Percentiles rank a stretch among this genome's conserved stretches.
Conservation (phyloP, 2,329 filamentous ascomycete genomes). For the Neophaeococcomyces mojaviensis region DNA sequence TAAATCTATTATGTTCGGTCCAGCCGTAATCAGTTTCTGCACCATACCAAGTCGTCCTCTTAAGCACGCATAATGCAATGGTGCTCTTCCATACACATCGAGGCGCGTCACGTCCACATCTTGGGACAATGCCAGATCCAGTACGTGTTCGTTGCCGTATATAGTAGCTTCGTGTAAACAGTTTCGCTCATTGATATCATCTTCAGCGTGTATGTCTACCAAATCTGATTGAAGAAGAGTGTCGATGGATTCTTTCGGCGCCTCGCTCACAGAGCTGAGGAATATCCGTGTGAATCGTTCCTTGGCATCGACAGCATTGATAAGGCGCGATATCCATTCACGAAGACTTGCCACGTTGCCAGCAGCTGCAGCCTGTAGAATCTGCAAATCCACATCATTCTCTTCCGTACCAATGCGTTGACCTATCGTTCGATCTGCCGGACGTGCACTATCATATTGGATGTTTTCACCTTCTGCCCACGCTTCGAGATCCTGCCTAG, state of each 20-base stretch:
- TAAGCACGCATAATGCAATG: constrained; percentile 93
- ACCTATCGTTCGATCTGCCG: constrained; percentile 32
- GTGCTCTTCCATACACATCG: constrained; percentile 90
- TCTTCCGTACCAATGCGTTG: constrained; percentile 63
- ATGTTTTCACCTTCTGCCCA: constrained; percentile 97
- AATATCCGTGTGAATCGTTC: constrained; percentile 87
- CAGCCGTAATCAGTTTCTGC: constrained; percentile 60
- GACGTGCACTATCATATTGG: constrained; percentile 57
- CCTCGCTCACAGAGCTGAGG: constrained; percentile 79
- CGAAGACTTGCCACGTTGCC: constrained; percentile 70
- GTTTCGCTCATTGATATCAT: constrained; percentile 96
- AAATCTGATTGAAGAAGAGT: constrained; percentile 71
- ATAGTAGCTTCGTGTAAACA: constrained; percentile 96
- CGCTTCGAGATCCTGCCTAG: constrained; percentile 83
- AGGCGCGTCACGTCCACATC: constrained; percentile 70
- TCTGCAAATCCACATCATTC: constrained; percentile 77
- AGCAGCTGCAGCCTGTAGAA: constrained; percentile 77
- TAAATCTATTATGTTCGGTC: constrained; percentile 69
- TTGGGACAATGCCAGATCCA: constrained; percentile 65
- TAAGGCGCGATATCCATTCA: constrained; percentile 71
- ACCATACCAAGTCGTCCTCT: constrained; percentile 83
- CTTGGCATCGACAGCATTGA: constrained; percentile 51
- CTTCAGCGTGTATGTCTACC: constrained; percentile 85
- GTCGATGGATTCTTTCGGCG: constrained; percentile 65
- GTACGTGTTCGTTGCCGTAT: constrained; percentile 73